Percentiles rank a stretch among this genome's conserved stretches.
Evolutionary conservation across 495 filamentous ascomycete species (phyloP).

Genomic region (Gamarada debralockiae): DNA sequence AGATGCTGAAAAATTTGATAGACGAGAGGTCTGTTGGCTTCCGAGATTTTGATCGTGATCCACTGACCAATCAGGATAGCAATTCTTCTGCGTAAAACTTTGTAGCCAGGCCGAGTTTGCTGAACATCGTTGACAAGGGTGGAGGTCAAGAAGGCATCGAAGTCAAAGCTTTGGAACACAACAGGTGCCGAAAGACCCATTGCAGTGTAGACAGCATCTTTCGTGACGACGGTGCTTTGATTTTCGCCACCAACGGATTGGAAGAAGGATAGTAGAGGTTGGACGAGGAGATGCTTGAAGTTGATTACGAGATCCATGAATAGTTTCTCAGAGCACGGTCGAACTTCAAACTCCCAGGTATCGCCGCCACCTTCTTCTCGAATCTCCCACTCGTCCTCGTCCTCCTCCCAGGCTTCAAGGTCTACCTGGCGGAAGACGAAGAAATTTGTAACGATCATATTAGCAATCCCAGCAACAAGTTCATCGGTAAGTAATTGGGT

Average conservation of each 20-base stretch:
- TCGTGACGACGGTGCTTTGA: conserved; percentile 65
- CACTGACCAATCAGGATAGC: conserved; percentile 87
- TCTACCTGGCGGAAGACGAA: conserved; percentile 85
- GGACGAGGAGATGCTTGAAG: conserved; percentile 72
- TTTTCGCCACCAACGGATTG: conserved; percentile 61
- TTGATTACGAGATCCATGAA: conserved; percentile 88
- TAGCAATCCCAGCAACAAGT: conserved; percentile 73
- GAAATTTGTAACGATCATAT: conserved; percentile 77
- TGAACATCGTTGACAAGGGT: conserved; percentile 79
- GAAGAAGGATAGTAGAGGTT: conserved; percentile 77
- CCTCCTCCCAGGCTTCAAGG: conserved; percentile 85
- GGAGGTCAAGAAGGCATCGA: conserved; percentile 69
- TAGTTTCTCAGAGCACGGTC: conserved; percentile 87
- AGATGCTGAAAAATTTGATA: conserved; percentile 89
- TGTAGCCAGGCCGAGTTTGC: conserved; percentile 68
- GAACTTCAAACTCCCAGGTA: conserved; percentile 82
- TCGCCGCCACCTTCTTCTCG: conserved; percentile 75
- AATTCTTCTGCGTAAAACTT: conserved; percentile 82
- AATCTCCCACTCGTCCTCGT: conserved; percentile 86
- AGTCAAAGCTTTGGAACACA: conserved; percentile 67
- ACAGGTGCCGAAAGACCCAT: conserved; percentile 80
- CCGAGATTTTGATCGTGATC: conserved; percentile 69
- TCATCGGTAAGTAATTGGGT: conserved; percentile 67
- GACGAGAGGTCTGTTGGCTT: conserved; percentile 62
- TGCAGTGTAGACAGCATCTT: conserved; percentile 91